Evolutionary conservation across 2,329 filamentous ascomycete genomes (phyloP).

Genomic region (Alternaria panax): DNA sequence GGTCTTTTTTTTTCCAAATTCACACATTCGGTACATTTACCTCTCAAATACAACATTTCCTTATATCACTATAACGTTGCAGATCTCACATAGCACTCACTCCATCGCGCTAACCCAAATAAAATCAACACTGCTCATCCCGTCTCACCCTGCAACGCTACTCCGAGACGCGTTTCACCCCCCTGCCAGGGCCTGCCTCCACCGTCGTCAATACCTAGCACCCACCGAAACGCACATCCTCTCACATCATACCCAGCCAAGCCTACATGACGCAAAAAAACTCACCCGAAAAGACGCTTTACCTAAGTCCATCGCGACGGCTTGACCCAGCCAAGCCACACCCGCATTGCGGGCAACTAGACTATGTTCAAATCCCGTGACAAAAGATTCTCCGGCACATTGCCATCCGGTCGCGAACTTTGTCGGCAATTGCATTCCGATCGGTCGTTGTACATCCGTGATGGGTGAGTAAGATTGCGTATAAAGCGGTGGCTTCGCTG

Average conservation of each 20-base stretch:
- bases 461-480: neutral
- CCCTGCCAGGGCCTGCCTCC: neutral
- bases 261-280: neutral
- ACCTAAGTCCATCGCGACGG: constrained; percentile 1
- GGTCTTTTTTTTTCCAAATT: neutral
- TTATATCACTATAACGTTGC: too few species aligned
- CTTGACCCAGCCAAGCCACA: constrained; percentile 10
- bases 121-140: neutral
- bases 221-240: neutral
- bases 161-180: constrained; percentile 4
- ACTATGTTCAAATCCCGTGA: neutral
- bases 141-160: constrained; percentile 11
- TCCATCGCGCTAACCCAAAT: too few species aligned
- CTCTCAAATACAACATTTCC: neutral
- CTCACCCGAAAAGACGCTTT: neutral
- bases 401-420: neutral
- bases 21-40: neutral
- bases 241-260: neutral
- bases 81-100: too few species aligned
- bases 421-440: neutral
- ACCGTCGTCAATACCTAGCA: neutral
- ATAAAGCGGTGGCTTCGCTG: constrained; percentile 3
- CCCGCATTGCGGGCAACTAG: neutral
- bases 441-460: neutral
- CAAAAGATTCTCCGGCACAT: neutral